Evolutionary conservation across 2,329 filamentous ascomycete genomes (phyloP).

Genomic region (Phaeosphaeria sp.): DNA sequence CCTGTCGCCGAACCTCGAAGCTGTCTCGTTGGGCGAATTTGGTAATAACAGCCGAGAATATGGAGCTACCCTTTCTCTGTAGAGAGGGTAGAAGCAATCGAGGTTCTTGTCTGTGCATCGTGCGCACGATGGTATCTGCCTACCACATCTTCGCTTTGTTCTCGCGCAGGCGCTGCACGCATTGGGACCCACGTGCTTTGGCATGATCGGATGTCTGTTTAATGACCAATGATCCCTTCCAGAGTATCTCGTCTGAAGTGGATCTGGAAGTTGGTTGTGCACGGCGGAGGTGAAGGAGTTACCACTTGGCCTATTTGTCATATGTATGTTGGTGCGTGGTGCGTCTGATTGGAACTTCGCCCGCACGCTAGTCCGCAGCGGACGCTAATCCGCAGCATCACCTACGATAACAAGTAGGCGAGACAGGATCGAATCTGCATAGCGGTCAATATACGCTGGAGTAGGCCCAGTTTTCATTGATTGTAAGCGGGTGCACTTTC

Average conservation of each 20-base stretch:
- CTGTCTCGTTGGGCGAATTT: neutral
- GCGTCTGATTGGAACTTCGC: conserved; percentile 2
- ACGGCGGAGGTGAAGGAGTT: neutral
- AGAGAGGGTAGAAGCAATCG: conserved; percentile 11
- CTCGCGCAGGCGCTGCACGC: conserved; percentile 6
- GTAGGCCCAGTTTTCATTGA: too few relatives aligned
- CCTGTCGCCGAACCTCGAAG: neutral
- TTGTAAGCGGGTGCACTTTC: too few relatives aligned
- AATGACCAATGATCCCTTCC: neutral
- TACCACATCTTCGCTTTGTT: conserved; percentile 14
- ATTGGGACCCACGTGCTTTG: conserved; percentile 4
- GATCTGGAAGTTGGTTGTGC: neutral
- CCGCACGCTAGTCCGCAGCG: conserved; percentile 12
- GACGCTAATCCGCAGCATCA: conserved; percentile 9
- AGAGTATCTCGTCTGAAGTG: neutral
- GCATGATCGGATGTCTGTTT: conserved; percentile 2
- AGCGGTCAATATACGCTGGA: neutral
- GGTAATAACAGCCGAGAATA: neutral
- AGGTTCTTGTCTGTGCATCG: conserved; percentile 13
- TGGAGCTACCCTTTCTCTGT: conserved; percentile 3
- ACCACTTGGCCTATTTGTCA: conserved; percentile 8
- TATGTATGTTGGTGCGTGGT: neutral
- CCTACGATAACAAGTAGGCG: neutral
- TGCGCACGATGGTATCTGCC: conserved; percentile 8
- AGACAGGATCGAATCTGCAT: neutral